These are phyloP conservation scores for Eremothecium gossypii DNA, from an alignment of 1,139 yeast species.

Conservation along the genomic window DNA sequence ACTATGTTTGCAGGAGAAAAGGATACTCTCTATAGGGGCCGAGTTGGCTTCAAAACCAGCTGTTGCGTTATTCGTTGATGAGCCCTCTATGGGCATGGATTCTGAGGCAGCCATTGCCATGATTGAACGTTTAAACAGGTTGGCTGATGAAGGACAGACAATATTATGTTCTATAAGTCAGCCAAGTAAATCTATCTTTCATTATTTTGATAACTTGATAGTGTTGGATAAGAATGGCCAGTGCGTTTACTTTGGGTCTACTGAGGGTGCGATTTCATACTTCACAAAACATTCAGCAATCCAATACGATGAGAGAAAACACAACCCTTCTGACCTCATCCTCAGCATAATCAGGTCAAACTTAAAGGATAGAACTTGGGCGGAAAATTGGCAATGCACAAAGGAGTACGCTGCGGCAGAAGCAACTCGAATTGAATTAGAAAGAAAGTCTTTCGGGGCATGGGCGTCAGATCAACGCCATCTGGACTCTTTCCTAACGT, in stretches of 20 bases:
- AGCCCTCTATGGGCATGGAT: constrained; percentile 85
- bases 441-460: constrained; percentile 10
- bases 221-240: constrained; percentile 68
- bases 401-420: constrained; percentile 24
- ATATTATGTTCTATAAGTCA: constrained; percentile 77
- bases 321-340: constrained; percentile 55
- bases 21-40: constrained; percentile 74
- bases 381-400: constrained; percentile 38
- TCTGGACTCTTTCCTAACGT: constrained; percentile 27
- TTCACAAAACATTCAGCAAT: constrained; percentile 18
- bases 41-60: constrained; percentile 67
- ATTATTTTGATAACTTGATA: constrained; percentile 55
- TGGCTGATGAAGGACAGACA: constrained; percentile 53
- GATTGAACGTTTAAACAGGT: constrained; percentile 45
- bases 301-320: constrained; percentile 15
- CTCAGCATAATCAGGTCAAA: constrained; percentile 50
- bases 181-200: constrained; percentile 60
- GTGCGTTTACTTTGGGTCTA: constrained; percentile 33
- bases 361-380: constrained; percentile 40
- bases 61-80: constrained; percentile 58
- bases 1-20: constrained; percentile 77
- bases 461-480: constrained; percentile 28
- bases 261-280: constrained; percentile 39
- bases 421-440: constrained; percentile 14
- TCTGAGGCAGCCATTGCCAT: constrained; percentile 70